These are phyloP conservation scores for Saccharomyces pastorianus DNA, from an alignment of 1,139 yeast genomes.

Conservation along the genomic window DNA sequence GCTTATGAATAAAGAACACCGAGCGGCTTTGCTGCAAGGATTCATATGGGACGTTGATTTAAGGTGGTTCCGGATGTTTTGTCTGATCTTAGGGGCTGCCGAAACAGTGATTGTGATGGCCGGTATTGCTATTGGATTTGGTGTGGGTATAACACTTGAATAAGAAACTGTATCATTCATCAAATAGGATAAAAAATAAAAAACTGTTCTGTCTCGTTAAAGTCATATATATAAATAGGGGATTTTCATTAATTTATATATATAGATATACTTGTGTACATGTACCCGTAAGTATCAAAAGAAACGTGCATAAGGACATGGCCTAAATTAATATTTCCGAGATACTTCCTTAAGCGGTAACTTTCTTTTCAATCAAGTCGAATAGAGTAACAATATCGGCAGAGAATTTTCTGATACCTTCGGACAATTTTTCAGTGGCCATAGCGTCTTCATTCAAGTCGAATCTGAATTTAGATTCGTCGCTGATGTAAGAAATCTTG, in stretches of 20 bases:
- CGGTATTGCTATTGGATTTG: conserved; percentile 32
- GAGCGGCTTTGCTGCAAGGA: conserved; percentile 19
- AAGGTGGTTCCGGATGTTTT: conserved; percentile 18
- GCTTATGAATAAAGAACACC: conserved; percentile 17
- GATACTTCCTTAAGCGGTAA: conserved; percentile 35
- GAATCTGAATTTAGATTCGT: conserved; percentile 88
- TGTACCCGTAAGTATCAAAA: not conserved
- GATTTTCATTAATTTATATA: not conserved
- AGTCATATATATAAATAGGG: not conserved
- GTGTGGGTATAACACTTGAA: conserved; percentile 28
- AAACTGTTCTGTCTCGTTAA: not conserved
- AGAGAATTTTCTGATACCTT: conserved; percentile 96
- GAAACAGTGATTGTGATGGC: conserved; percentile 21
- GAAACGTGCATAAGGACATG: not conserved
- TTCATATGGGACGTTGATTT: conserved; percentile 24
- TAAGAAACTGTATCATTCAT: conserved; percentile 1
- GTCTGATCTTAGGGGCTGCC: conserved; percentile 15
- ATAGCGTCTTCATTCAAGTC: conserved; percentile 90
- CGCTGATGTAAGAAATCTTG: conserved; percentile 74
- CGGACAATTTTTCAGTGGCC: conserved; percentile 97
- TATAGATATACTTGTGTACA: not conserved
- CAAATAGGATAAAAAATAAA: not conserved
- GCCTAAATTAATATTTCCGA: not conserved
- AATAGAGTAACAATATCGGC: conserved; percentile 86
- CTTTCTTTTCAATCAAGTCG: conserved; percentile 67